These are phyloP conservation scores for Euphorbia corollata DNA, from an alignment of 441 rosid genomes.

Conservation along the genomic window DNA sequence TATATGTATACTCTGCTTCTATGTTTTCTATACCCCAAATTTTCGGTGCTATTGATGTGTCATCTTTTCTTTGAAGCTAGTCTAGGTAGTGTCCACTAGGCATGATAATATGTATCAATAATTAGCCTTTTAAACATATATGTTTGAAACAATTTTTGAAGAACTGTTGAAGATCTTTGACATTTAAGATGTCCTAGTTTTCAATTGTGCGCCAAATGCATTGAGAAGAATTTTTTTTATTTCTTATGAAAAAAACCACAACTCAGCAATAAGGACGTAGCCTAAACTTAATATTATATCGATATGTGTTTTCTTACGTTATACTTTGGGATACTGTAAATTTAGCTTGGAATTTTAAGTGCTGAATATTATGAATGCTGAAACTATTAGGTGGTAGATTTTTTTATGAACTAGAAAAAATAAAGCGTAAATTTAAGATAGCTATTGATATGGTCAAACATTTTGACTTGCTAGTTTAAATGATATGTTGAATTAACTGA, in stretches of 20 bases:
- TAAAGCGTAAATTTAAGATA: too few relatives aligned
- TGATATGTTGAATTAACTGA: too few relatives aligned
- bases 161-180: not conserved
- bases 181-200: not conserved
- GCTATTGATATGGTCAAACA: too few relatives aligned
- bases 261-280: not conserved
- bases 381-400: too few relatives aligned
- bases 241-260: not conserved
- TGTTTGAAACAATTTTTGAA: too few relatives aligned
- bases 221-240: not conserved
- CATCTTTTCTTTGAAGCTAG: not conserved
- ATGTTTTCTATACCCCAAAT: not conserved
- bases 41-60: not conserved
- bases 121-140: not conserved
- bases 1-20: not conserved
- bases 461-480: too few relatives aligned
- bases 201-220: not conserved
- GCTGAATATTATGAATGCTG: too few relatives aligned
- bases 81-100: not conserved
- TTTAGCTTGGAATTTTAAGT: too few relatives aligned
- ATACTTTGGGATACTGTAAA: too few relatives aligned
- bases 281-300: not conserved
- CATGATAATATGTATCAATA: not conserved
- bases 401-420: too few relatives aligned
- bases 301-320: not conserved